A percentile compares a stretch with the other conserved stretches of the same genome.
Conservation (phyloP, 192 early-diverging fungal species). For the Entomortierella parvispora region DNA sequence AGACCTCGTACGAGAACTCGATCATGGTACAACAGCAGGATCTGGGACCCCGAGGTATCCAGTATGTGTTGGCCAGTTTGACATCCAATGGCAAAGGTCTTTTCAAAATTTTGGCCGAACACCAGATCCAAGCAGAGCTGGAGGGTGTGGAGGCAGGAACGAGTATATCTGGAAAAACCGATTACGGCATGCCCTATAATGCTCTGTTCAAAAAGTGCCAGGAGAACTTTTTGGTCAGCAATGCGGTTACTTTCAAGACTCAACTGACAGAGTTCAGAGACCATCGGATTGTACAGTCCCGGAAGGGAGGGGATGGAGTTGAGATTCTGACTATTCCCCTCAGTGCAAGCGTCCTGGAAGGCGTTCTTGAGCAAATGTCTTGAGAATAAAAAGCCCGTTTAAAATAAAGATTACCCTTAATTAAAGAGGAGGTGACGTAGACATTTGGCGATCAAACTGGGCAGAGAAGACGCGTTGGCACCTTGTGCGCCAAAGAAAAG, state of each 20-base stretch:
- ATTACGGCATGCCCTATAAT: constrained; percentile 71
- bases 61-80: constrained; percentile 84
- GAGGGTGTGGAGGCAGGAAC: constrained; percentile 8
- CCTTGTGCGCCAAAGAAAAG: too few relatives aligned
- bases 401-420: too few relatives aligned
- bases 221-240: constrained; percentile 86
- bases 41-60: constrained; percentile 73
- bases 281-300: constrained; percentile 87
- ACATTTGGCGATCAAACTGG: too few relatives aligned
- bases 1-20: constrained; percentile 88
- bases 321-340: constrained; percentile 83
- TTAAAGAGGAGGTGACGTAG: too few relatives aligned
- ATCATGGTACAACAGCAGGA: constrained; percentile 65
- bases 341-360: constrained; percentile 67
- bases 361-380: constrained; percentile 77
- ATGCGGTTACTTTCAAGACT: constrained; percentile 86
- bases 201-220: constrained; percentile 77
- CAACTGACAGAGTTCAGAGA: constrained; percentile 94
- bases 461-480: too few relatives aligned
- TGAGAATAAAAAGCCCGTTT: too few relatives aligned
- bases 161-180: constrained; percentile 14
- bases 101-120: constrained; percentile 87
- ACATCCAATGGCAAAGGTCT: constrained; percentile 87
- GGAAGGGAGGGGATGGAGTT: constrained; percentile 64
- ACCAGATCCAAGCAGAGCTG: constrained; percentile 70